Evolutionary conservation across 352 stramenopile species (phyloP).

Genomic region (Thalassiosira ordinaria): DNA sequence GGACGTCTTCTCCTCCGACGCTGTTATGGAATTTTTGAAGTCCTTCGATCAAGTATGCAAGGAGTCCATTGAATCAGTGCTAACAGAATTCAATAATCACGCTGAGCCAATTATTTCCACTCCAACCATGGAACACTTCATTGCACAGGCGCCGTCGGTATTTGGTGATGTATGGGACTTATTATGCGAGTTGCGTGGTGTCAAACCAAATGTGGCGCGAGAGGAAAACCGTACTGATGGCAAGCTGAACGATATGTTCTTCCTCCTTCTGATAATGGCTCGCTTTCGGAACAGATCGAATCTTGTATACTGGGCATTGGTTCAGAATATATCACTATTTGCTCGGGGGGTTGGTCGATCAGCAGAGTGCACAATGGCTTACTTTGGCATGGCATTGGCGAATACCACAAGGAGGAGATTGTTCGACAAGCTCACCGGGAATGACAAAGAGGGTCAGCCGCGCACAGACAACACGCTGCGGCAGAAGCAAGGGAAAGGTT

Average conservation of each 20-base stretch:
- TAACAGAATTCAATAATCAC: neutral
- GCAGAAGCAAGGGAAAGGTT: neutral
- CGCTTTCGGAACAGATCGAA: neutral
- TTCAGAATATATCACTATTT: slow-evolving; percentile 14
- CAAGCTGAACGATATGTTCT: slow-evolving; percentile 10
- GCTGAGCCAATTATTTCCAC: neutral
- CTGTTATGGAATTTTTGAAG: neutral
- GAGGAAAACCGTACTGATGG: neutral
- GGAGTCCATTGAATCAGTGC: neutral
- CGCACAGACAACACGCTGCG: neutral
- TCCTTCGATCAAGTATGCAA: neutral
- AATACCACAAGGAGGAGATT: neutral
- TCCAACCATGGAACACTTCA: neutral
- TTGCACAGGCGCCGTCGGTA: neutral
- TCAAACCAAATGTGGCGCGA: neutral
- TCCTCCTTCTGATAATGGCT: slow-evolving; percentile 5
- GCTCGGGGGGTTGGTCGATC: slow-evolving; percentile 3
- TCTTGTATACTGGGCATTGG: slow-evolving; percentile 16
- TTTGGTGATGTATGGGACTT: slow-evolving; percentile 1
- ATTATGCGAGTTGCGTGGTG: neutral
- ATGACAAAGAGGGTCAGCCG: neutral
- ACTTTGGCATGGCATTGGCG: slow-evolving; percentile 2
- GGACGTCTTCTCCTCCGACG: neutral
- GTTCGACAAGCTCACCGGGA: neutral
- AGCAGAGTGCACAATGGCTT: slow-evolving; percentile 8